These are phyloP conservation scores for Gymnopilus dilepis DNA, from an alignment of 768 basidiomycete genomes.

Conservation along the genomic window DNA sequence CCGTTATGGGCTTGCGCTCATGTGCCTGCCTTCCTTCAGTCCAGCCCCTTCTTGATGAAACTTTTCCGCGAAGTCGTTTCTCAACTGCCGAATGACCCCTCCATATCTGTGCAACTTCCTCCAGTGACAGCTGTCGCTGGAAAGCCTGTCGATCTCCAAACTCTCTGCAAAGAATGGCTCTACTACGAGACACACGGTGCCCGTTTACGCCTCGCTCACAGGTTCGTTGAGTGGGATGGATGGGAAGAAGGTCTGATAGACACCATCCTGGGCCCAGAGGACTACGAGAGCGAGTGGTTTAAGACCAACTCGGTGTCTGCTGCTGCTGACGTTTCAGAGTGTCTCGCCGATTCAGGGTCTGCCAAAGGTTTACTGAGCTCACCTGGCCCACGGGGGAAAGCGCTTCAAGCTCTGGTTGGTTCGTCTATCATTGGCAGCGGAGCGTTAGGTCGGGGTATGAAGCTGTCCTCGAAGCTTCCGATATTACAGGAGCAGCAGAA, in stretches of 20 bases:
- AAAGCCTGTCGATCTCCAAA: slow-evolving; percentile 21
- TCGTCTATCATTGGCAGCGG: slow-evolving; percentile 3
- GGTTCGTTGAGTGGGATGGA: slow-evolving; percentile 87
- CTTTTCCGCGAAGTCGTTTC: slow-evolving; percentile 71
- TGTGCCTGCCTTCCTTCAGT: slow-evolving; percentile 78
- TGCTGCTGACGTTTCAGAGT: background rate
- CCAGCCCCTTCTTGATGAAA: slow-evolving; percentile 74
- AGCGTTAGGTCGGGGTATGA: slow-evolving; percentile 24
- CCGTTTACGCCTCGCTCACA: slow-evolving; percentile 76
- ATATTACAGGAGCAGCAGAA: slow-evolving; percentile 66
- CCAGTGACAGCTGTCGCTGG: slow-evolving; percentile 9
- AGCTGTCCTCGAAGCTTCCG: slow-evolving; percentile 52
- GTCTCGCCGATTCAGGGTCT: slow-evolving; percentile 11
- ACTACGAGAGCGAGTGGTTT: slow-evolving; percentile 77
- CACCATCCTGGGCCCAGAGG: slow-evolving; percentile 75
- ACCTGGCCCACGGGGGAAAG: slow-evolving; percentile 21
- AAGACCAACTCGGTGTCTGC: slow-evolving; percentile 33
- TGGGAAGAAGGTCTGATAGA: slow-evolving; percentile 88
- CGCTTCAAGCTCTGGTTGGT: background rate
- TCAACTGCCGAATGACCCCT: slow-evolving; percentile 45
- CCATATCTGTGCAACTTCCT: slow-evolving; percentile 25
- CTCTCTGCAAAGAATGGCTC: slow-evolving; percentile 72
- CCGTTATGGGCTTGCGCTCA: slow-evolving; percentile 88
- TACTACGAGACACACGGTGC: slow-evolving; percentile 70
- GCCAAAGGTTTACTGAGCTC: slow-evolving; percentile 28